Evolutionary conservation across 2,329 filamentous ascomycete genomes (phyloP), one percentile per base, ranked within the genome.

Genomic region (Arthrinium phaeospermum): DNA sequence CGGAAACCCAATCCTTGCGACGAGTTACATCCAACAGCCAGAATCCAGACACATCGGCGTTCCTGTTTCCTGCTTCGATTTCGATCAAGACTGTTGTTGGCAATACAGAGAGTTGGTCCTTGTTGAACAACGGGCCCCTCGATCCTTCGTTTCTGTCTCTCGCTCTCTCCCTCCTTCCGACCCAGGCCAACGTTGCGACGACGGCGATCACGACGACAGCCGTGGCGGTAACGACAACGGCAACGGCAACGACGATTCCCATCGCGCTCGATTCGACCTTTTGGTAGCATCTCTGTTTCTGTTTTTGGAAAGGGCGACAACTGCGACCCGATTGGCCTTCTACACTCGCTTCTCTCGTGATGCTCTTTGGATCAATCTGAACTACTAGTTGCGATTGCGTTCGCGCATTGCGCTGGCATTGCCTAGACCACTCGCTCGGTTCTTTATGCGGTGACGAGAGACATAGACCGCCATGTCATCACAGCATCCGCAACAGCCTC

Each of bases 401-500:
- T 73, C 73, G 77, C 77, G 76, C 77, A 75, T 77, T 75, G 74
- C 74, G 75, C 75, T 64, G 72, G 57, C 70, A 46, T 64, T 67
- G 47, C 47, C 70, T 47, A 71, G 37, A n/a, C 47, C 44, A 34
- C 49, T 70, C 69, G 22, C 69, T 47, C 37, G 41, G 16, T 37
- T 2, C 37, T 67, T 76, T 74, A 76, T 75, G 73, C 76, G 72
- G 75, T 78, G 19, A 3, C 30, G 30, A 64, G 57, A 64, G 57
- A 41, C 19, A 41, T 64, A 64, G 34, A 41, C 41, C 57, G 24
- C 19, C 57, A 64, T 64, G 57, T 64, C 85, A 76, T 83, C 84
- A 70, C 78, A 84, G 85, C 76, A 81, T 57, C 73, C 84, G 69
- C 82, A 85, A 72, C 82, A 85, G 74, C 83, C 85, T 75, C 82